phyloP scores from a whole-genome alignment of 306 rosid species.

The cucumber (Cucumis sativus) region DNA sequence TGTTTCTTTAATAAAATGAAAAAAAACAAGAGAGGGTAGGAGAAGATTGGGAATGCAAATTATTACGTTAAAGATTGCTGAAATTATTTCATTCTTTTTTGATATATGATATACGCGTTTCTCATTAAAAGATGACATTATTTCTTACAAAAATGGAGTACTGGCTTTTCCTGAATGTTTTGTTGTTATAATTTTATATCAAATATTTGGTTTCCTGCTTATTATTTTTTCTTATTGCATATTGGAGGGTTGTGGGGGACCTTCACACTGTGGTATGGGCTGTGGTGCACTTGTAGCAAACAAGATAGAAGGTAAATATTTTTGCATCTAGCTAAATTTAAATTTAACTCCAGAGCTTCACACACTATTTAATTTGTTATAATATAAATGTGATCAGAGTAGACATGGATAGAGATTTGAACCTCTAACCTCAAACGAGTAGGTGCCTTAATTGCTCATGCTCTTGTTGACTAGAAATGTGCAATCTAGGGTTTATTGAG shows the following conservation, averaged over 20 bases:
- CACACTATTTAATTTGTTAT: not conserved
- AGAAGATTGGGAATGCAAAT: not conserved
- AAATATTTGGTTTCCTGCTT: not conserved
- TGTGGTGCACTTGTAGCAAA: conserved; percentile 72
- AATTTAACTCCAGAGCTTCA: not conserved
- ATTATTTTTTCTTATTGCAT: conserved; percentile 15
- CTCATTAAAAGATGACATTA: not conserved
- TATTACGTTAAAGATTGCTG: not conserved
- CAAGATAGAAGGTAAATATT: conserved; percentile 43
- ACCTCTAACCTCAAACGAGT: not conserved
- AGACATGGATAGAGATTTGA: not conserved
- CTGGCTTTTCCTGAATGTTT: not conserved
- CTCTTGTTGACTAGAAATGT: not conserved
- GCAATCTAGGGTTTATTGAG: not conserved
- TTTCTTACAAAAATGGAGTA: not conserved
- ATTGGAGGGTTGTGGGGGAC: conserved; percentile 79
- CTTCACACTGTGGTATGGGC: conserved; percentile 65
- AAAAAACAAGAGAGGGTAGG: not conserved
- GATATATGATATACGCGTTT: not conserved
- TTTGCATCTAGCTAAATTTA: not conserved
- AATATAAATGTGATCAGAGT: not conserved
- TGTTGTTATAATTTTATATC: not conserved
- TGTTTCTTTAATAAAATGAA: not conserved
- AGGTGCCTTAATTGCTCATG: not conserved
- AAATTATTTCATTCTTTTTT: not conserved